Conservation (phyloP, 495 filamentous ascomycete genomes). For the Lindgomyces ingoldianus region DNA sequence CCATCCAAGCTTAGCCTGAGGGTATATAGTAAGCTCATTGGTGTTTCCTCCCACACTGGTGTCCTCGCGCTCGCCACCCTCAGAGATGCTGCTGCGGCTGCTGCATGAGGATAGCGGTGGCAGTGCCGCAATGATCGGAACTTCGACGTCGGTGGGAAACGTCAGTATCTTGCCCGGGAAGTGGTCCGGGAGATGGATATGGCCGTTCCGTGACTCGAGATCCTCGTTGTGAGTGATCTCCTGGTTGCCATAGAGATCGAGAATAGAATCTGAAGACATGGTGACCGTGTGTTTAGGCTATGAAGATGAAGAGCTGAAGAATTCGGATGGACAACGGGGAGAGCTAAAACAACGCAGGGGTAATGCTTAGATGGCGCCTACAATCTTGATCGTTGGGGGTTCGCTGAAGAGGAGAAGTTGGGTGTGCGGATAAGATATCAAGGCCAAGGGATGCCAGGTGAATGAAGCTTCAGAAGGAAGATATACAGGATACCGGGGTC, state of each 20-base stretch:
- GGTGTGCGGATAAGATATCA: too few species aligned
- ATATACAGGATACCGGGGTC: too few species aligned
- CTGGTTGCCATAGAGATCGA: neutral
- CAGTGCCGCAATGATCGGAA: neutral
- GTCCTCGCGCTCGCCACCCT: too few species aligned
- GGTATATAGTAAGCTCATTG: neutral
- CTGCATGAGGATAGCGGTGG: neutral
- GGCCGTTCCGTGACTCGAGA: neutral
- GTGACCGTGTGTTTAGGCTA: neutral
- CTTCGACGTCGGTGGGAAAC: neutral
- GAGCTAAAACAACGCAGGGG: too few species aligned
- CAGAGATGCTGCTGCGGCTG: neutral
- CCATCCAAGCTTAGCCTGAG: slow-evolving; percentile 5
- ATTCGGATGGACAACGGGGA: neutral
- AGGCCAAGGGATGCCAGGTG: too few species aligned
- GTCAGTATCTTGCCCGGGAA: neutral
- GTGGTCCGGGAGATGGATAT: neutral
- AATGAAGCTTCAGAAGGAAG: too few species aligned
- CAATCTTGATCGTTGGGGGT: too few species aligned
- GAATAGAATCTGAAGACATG: neutral
- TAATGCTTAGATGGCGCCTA: too few species aligned
- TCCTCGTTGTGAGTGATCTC: neutral
- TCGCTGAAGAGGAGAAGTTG: too few species aligned
- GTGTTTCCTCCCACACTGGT: too few species aligned
- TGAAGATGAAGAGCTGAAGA: neutral